phyloP scores from a whole-genome alignment of 1,139 yeast species.

The Yamadazyma friedrichii region DNA sequence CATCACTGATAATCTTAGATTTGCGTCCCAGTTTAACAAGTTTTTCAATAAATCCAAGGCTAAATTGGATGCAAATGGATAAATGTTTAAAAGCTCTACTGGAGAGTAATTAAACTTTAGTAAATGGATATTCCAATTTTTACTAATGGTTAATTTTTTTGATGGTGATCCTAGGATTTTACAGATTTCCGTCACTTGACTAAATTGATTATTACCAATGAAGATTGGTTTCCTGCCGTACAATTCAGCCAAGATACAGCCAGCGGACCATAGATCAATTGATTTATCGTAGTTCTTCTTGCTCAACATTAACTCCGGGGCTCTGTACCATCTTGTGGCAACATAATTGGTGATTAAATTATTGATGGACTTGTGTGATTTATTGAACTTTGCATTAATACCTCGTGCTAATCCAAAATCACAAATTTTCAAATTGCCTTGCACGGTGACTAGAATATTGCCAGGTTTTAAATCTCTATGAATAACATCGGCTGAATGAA shows the following conservation, averaged over 20 bases:
- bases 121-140: constrained; percentile 27
- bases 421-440: constrained; percentile 74
- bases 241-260: constrained; percentile 75
- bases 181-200: constrained; percentile 63
- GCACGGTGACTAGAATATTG: constrained; percentile 69
- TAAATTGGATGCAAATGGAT: constrained; percentile 54
- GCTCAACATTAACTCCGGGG: constrained; percentile 82
- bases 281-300: constrained; percentile 52
- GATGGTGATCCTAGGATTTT: constrained; percentile 65
- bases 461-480: constrained; percentile 89
- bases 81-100: constrained; percentile 48
- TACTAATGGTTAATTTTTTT: constrained; percentile 28
- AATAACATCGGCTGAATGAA: constrained; percentile 81
- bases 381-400: constrained; percentile 32
- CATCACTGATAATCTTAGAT: constrained; percentile 44
- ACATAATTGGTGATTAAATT: constrained; percentile 74
- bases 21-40: constrained; percentile 64
- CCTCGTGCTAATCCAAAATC: constrained; percentile 91
- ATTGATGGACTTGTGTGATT: not conserved
- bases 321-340: constrained; percentile 94
- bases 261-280: constrained; percentile 80
- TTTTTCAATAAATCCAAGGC: constrained; percentile 49
- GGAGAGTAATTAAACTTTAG: constrained; percentile 24
- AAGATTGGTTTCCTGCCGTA: constrained; percentile 74
- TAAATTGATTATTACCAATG: constrained; percentile 63